Conservation (phyloP, 225 moss, liverwort and hornwort species). For the Anthoceros angustus region DNA sequence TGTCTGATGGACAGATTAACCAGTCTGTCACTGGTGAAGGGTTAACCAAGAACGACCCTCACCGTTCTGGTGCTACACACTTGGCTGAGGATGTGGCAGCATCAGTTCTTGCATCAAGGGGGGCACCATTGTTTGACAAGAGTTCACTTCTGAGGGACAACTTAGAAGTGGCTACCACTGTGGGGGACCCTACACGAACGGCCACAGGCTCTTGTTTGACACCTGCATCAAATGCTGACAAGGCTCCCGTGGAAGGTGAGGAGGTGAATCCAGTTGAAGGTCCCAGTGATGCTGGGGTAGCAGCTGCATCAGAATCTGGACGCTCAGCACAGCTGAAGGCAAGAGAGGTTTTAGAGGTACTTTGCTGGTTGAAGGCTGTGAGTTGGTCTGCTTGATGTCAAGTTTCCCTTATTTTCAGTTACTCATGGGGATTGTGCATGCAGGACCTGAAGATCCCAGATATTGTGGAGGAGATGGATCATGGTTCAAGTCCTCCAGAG, state of each 20-base stretch:
- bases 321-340: conserved; percentile 6
- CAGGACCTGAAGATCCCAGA: conserved; percentile 26
- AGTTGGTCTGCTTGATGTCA: too few species aligned
- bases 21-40: conserved; percentile 13
- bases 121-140: conserved; percentile 20
- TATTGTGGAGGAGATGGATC: conserved; percentile 20
- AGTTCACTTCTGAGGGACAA: conserved; percentile 9
- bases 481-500: conserved; percentile 20
- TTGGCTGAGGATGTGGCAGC: conserved; percentile 58
- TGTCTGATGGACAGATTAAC: conserved; percentile 12
- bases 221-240: background rate
- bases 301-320: too few species aligned
- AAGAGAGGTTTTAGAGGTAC: conserved; percentile 14
- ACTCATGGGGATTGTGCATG: conserved; percentile 4
- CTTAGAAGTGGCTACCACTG: conserved; percentile 1
- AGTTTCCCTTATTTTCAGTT: background rate
- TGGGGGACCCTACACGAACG: conserved; percentile 4
- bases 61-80: conserved; percentile 33
- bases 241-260: conserved; percentile 8
- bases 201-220: conserved; percentile 1
- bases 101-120: conserved; percentile 29
- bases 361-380: background rate
- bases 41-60: conserved; percentile 24
- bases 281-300: too few species aligned
- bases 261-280: background rate